phyloP scores from a whole-genome alignment of 306 rosid species.

The Ziziphus jujuba region DNA sequence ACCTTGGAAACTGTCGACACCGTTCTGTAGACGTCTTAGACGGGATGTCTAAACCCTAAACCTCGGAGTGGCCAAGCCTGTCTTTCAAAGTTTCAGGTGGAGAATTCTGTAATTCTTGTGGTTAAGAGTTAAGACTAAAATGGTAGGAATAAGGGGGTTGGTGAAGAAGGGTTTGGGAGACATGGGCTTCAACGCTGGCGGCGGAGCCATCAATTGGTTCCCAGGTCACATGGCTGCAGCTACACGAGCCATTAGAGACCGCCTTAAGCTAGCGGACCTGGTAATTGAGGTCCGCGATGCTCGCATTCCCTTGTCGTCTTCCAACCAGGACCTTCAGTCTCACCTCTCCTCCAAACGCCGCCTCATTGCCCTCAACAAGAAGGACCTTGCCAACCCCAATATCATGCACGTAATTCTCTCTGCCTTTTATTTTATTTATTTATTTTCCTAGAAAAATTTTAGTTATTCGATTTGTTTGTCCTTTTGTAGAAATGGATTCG shows the following conservation, averaged over 20 bases:
- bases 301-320: conserved; percentile 80
- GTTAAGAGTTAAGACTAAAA: no score
- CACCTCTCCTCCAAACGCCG: conserved; percentile 72
- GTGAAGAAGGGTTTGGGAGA: conserved; percentile 75
- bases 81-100: no score
- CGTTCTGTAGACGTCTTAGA: no score
- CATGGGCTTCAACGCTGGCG: conserved; percentile 68
- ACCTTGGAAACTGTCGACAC: no score
- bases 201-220: conserved; percentile 81
- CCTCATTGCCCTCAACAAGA: conserved; percentile 75
- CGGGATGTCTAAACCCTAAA: no score
- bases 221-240: conserved; percentile 99
- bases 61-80: no score
- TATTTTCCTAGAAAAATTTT: neutral
- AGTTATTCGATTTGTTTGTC: neutral
- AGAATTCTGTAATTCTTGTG: no score
- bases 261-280: conserved; percentile 76
- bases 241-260: conserved; percentile 66
- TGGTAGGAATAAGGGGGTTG: conserved; percentile 44
- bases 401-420: conserved; percentile 60
- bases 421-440: neutral
- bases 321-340: conserved; percentile 65
- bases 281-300: conserved; percentile 88
- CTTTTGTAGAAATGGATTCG: conserved; percentile 68
- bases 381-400: conserved; percentile 83